Conservation (phyloP, 2,329 filamentous ascomycete species). For the Aspergillus clavatus region DNA sequence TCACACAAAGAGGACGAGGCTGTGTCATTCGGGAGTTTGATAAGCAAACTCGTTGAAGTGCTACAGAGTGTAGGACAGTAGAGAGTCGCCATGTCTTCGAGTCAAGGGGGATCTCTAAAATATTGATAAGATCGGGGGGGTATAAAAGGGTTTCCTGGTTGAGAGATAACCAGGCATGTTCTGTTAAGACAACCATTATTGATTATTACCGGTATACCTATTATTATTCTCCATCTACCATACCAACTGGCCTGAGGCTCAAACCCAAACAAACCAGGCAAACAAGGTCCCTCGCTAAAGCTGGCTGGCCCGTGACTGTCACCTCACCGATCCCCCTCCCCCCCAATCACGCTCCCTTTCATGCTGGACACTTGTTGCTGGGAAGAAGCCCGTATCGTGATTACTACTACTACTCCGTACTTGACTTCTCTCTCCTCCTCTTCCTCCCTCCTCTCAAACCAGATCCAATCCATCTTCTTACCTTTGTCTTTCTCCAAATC, state of each 20-base stretch:
- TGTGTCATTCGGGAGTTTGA: neutral
- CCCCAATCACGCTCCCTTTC: constrained; percentile 13
- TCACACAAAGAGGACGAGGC: neutral
- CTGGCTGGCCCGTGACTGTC: constrained; percentile 20
- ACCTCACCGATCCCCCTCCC: constrained; percentile 20
- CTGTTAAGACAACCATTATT: too few species aligned
- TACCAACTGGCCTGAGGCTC: constrained; percentile 19
- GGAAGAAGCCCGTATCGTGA: neutral
- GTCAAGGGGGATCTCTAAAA: too few species aligned
- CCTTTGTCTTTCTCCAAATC: constrained; percentile 17
- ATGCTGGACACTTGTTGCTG: neutral
- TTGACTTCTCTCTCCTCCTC: constrained; percentile 19
- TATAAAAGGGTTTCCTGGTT: too few species aligned
- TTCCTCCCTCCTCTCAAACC: constrained; percentile 13
- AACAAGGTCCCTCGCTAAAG: constrained; percentile 24
- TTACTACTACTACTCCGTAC: constrained; percentile 6
- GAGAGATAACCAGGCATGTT: too few species aligned
- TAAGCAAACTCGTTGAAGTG: neutral
- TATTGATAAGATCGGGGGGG: too few species aligned
- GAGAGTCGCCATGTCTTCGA: too few species aligned
- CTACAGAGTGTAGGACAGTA: neutral
- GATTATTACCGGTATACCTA: too few species aligned
- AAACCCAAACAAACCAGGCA: constrained; percentile 12
- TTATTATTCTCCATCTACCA: too few species aligned
- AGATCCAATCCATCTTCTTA: constrained; percentile 21